Conservation (phyloP, 2,329 filamentous ascomycete species). For the Aaosphaeria pasadenensis region DNA sequence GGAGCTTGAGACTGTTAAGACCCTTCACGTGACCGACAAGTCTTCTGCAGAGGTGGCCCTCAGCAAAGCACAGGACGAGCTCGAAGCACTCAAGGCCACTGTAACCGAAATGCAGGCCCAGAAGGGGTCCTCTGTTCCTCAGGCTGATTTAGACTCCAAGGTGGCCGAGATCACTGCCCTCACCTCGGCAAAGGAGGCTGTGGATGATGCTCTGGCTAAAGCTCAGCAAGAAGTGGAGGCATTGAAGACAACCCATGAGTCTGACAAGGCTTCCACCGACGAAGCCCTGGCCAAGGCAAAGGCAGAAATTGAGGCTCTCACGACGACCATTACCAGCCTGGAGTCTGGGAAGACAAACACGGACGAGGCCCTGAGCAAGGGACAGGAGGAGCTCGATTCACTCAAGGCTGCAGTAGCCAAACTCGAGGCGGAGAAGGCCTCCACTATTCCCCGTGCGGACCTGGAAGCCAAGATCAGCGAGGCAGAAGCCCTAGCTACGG, state of each 20-base stretch:
- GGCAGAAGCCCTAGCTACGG: not conserved
- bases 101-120: slow-evolving; percentile 1
- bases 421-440: slow-evolving; percentile 13
- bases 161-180: not conserved
- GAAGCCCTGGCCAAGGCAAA: slow-evolving; percentile 1
- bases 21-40: slow-evolving; percentile 1
- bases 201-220: slow-evolving; percentile 3
- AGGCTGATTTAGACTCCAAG: slow-evolving; percentile 3
- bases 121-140: slow-evolving; percentile 1
- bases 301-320: not conserved
- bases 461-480: slow-evolving; percentile 1
- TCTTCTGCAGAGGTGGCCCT: not conserved
- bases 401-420: slow-evolving; percentile 9
- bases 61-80: slow-evolving; percentile 1
- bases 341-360: not conserved
- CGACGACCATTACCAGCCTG: not conserved
- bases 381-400: slow-evolving; percentile 6
- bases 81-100: not conserved
- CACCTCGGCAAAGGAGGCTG: slow-evolving; percentile 5
- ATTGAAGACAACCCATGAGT: not conserved
- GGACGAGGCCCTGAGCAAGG: slow-evolving; percentile 4
- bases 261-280: slow-evolving; percentile 7
- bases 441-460: slow-evolving; percentile 1
- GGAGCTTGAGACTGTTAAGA: slow-evolving; percentile 2
- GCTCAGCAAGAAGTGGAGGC: not conserved